Evolutionary conservation across 371 early-diverging fungal genomes (phyloP).

Genomic region (Dinochytrium kinnereticum): DNA sequence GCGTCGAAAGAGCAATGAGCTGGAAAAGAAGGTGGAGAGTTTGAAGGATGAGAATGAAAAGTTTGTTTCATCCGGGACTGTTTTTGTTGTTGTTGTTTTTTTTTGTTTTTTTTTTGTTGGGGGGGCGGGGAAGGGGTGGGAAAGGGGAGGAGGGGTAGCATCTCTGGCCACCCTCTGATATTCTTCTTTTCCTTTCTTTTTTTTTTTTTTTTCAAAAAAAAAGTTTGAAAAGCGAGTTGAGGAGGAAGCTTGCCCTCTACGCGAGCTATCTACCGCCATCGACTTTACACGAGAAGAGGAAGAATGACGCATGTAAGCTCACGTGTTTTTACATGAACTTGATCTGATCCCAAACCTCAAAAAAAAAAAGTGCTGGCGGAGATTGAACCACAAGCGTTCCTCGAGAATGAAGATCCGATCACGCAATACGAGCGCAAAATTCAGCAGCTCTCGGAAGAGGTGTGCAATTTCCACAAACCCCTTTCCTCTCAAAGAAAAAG

Average conservation of each 20-base stretch:
- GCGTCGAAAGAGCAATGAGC: constrained; percentile 33
- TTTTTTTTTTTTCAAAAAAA: background rate
- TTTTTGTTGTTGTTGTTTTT: too few species aligned
- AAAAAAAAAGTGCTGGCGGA: constrained; percentile 21
- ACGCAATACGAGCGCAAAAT: constrained; percentile 36
- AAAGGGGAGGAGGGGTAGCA: too few species aligned
- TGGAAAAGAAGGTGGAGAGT: constrained; percentile 33
- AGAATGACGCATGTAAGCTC: constrained; percentile 28
- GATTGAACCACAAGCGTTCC: constrained; percentile 21
- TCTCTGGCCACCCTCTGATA: too few species aligned
- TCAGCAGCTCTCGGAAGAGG: constrained; percentile 15
- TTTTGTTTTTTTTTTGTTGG: too few species aligned
- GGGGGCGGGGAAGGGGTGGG: too few species aligned
- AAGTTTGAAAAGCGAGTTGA: constrained; percentile 42
- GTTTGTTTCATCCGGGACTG: too few species aligned
- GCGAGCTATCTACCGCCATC: constrained; percentile 49
- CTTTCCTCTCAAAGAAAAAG: too few species aligned
- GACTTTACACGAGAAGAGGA: constrained; percentile 34
- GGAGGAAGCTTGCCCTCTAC: constrained; percentile 45
- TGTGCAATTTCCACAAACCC: too few species aligned
- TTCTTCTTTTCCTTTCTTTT: background rate
- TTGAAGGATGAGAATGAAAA: constrained; percentile 38
- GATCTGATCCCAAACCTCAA: background rate
- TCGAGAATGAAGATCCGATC: constrained; percentile 38
- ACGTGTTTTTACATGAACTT: background rate